Base-by-base conservation (phyloP, 2,329 filamentous ascomycete genomes). In the Zasmidium citrigriseum region DNA sequence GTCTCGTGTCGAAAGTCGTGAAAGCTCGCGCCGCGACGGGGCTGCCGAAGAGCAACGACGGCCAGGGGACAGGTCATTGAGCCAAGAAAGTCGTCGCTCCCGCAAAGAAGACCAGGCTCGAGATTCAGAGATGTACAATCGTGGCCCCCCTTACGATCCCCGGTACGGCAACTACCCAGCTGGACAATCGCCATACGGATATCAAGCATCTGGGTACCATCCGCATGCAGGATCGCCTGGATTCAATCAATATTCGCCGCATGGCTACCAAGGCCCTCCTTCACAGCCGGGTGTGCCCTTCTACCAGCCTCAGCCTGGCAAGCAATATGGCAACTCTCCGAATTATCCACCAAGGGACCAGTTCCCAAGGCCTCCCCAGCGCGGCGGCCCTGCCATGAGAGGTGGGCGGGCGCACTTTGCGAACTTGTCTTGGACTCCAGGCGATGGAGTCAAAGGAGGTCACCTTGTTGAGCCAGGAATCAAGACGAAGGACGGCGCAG, bases 391-490 rank as follows among this genome's bases (percentile, higher is more conserved):
- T 12, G 67, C 66, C 3, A 59, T 50, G n/a, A 57, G 70, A 54
- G 68, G 64, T 22, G 68, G 86, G 34, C 78, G 83, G 63, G 80
- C 79, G 62, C 78, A 87, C 75, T 83, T 88, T 78, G 81, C 87
- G 75, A 85, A 89, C 75, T 72, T 86, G 1, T 89, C 91, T 47
- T 93, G 90, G 89, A 89, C 84, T 55, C 82, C 86, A 46, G 80
- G 79, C 29, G 79, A 80, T 50, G 78, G 82, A 18, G 79, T 80
- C 55, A 79, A 81, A 66, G 83, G 82, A 70, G 78, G 83, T 57
- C 79, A 78, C 56, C 72, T 76, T 22, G 73, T 71, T 2, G 63
- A 69, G 57, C 65, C 68, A 45, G 65, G 60, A 11, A 68, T 71
- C 4, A 71, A 70, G 60, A 48, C 66, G 29, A 64, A 66, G 53